Evolutionary conservation across 2,329 filamentous ascomycete species (phyloP).

Genomic region (Pseudocercospora crystallina): DNA sequence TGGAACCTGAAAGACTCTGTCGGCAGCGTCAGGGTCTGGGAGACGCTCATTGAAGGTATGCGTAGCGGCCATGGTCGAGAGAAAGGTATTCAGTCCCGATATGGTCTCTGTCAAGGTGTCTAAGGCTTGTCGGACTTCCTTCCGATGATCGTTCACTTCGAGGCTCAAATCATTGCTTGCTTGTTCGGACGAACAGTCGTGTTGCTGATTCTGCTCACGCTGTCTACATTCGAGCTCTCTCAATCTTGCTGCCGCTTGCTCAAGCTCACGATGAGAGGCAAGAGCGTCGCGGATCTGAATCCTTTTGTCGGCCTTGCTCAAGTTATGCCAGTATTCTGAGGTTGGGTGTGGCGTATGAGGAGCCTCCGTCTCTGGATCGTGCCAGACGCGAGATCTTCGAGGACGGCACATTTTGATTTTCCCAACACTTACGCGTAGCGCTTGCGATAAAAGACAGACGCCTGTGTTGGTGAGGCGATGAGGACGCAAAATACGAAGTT

Average conservation of each 20-base stretch:
- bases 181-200: neutral
- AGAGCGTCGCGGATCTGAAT: neutral
- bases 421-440: too few species aligned
- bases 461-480: too few species aligned
- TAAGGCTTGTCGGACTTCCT: too few species aligned
- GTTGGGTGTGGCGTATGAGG: neutral
- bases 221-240: too few species aligned
- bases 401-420: too few species aligned
- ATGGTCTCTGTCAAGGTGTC: too few species aligned
- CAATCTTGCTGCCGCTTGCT: neutral
- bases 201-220: neutral
- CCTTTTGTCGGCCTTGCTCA: neutral
- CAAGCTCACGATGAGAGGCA: neutral
- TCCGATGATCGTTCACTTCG: too few species aligned
- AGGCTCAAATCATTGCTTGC: neutral
- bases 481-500: too few species aligned
- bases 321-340: neutral
- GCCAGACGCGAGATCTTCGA: too few species aligned
- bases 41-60: conserved; percentile 1
- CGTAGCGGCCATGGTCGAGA: neutral
- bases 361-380: neutral
- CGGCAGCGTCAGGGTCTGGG: neutral
- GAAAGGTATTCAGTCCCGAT: too few species aligned
- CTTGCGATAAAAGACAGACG: too few species aligned
- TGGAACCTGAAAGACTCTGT: conserved; percentile 1